These are phyloP conservation scores for Phytophthora foliorum DNA, from an alignment of 352 stramenopile species.

Conservation along the genomic window DNA sequence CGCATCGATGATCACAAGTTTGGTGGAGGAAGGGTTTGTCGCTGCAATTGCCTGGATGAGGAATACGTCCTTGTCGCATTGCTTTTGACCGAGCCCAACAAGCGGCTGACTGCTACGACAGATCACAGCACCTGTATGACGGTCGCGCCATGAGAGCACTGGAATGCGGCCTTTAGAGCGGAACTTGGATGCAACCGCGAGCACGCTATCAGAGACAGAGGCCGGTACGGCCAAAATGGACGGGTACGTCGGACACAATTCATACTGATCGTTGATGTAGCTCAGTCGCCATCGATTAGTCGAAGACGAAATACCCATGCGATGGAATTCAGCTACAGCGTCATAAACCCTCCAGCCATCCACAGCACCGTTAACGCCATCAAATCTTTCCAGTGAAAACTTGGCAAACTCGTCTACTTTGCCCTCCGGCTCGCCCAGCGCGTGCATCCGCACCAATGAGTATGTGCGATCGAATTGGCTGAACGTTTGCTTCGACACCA, in stretches of 20 bases:
- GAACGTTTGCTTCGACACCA: constrained; percentile 85
- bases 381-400: constrained; percentile 65
- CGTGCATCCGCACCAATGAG: constrained; percentile 66
- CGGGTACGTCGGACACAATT: constrained; percentile 83
- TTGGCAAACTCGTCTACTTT: constrained; percentile 74
- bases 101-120: constrained; percentile 88
- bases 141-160: constrained; percentile 85
- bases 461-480: constrained; percentile 79
- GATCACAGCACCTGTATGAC: constrained; percentile 77
- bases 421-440: constrained; percentile 58
- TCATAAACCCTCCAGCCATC: constrained; percentile 83
- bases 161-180: constrained; percentile 87
- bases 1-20: constrained; percentile 92
- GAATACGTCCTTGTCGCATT: constrained; percentile 88
- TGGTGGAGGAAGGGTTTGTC: constrained; percentile 78
- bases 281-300: constrained; percentile 80
- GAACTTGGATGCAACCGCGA: constrained; percentile 81
- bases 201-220: constrained; percentile 68
- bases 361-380: constrained; percentile 37
- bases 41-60: constrained; percentile 86
- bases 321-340: constrained; percentile 71
- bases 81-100: constrained; percentile 81
- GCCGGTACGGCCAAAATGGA: constrained; percentile 76
- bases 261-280: constrained; percentile 72
- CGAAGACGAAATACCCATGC: constrained; percentile 64